Evolutionary conservation across 805 yeast species (phyloP).

Genomic region (Pichia gijzeniarum): DNA sequence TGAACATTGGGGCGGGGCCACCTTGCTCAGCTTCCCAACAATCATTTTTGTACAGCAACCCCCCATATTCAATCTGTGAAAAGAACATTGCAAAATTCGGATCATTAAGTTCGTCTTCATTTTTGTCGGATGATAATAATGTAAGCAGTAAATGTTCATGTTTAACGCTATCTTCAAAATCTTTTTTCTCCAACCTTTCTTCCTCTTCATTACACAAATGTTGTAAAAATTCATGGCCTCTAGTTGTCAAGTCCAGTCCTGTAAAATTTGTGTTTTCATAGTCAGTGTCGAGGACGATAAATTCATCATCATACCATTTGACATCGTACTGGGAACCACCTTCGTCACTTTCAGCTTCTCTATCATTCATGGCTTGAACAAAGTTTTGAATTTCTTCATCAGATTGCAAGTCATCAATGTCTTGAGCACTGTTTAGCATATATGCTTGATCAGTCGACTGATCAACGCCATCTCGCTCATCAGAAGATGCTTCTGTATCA

Average conservation of each 20-base stretch:
- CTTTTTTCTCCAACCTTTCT: neutral
- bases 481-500: slow-evolving; percentile 28
- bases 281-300: slow-evolving; percentile 1
- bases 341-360: neutral
- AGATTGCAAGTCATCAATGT: slow-evolving; percentile 9
- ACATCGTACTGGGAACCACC: neutral
- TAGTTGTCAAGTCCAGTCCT: slow-evolving; percentile 6
- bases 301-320: slow-evolving; percentile 5
- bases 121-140: neutral
- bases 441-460: neutral
- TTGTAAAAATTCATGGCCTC: slow-evolving; percentile 9
- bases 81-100: neutral
- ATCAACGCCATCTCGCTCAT: slow-evolving; percentile 28
- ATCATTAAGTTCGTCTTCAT: neutral
- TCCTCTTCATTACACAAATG: slow-evolving; percentile 5
- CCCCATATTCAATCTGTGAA: slow-evolving; percentile 2
- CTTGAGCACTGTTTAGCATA: slow-evolving; percentile 1
- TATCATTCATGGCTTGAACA: neutral
- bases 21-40: slow-evolving; percentile 6
- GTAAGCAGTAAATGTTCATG: slow-evolving; percentile 5
- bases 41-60: neutral
- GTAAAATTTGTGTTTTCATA: neutral
- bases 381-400: slow-evolving; percentile 2
- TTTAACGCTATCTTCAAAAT: slow-evolving; percentile 4
- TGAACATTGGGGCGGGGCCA: slow-evolving; percentile 4